Conservation (phyloP, 768 basidiomycete genomes). For the Hygrophoropsis aurantiaca region DNA sequence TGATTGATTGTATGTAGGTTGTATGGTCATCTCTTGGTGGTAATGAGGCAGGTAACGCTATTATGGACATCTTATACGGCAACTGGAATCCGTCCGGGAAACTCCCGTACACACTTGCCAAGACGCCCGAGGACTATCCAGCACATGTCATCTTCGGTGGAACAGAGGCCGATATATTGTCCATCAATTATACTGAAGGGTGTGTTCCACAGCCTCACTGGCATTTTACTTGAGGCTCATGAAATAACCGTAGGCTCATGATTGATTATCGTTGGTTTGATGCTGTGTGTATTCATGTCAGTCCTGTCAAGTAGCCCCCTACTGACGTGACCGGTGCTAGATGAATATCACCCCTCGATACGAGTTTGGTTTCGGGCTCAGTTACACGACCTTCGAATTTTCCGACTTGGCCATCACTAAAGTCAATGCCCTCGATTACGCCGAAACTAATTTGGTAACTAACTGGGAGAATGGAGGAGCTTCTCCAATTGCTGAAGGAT, state of each 20-base stretch:
- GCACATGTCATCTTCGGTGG: constrained; percentile 28
- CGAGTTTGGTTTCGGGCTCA: constrained; percentile 82
- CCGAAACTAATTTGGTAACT: constrained; percentile 26
- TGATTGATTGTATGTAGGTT: constrained; percentile 16
- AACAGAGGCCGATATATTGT: constrained; percentile 20
- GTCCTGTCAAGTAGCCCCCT: constrained; percentile 8
- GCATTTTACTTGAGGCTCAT: not conserved
- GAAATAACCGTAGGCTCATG: constrained; percentile 37
- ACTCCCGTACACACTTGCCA: constrained; percentile 63
- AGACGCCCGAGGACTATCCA: constrained; percentile 43
- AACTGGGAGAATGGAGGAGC: constrained; percentile 55
- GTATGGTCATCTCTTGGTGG: constrained; percentile 51
- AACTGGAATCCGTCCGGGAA: constrained; percentile 65
- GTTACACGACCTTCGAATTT: constrained; percentile 76
- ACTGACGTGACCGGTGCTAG: constrained; percentile 25
- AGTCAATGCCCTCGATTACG: constrained; percentile 25
- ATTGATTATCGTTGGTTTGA: constrained; percentile 70
- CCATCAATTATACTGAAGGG: constrained; percentile 57
- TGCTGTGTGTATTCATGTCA: constrained; percentile 41
- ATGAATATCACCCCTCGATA: constrained; percentile 67
- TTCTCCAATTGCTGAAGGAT: constrained; percentile 49
- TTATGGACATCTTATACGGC: constrained; percentile 76
- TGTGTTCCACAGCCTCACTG: not conserved
- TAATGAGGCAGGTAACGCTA: constrained; percentile 70
- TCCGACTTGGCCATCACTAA: constrained; percentile 47